Conservation (phyloP, 129 eudicot genomes). For the Flaveria trinervia region DNA sequence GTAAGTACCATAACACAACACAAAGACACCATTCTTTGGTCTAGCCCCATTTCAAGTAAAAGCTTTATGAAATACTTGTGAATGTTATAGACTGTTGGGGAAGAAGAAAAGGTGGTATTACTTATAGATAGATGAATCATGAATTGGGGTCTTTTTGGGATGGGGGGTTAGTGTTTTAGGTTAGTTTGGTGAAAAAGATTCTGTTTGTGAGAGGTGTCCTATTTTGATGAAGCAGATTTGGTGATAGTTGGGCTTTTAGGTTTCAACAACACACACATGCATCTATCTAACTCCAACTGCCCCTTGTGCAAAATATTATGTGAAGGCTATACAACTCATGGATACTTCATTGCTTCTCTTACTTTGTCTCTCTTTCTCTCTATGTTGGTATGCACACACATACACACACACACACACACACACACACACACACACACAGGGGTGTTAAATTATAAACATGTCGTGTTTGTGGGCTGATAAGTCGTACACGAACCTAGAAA, state of each 20-base stretch:
- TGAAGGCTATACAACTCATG: constrained; percentile 31
- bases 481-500: background rate
- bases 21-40: constrained; percentile 27
- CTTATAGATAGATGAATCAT: constrained; percentile 37
- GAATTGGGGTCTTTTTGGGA: background rate
- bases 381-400: background rate
- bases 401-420: background rate
- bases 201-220: constrained; percentile 21
- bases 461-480: background rate
- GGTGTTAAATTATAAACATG: background rate
- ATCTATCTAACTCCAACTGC: constrained; percentile 42
- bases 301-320: constrained; percentile 36
- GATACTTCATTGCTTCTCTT: constrained; percentile 20
- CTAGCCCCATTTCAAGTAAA: constrained; percentile 19
- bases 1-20: constrained; percentile 37
- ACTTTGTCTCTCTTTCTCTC: background rate
- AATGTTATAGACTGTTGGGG: constrained; percentile 23
- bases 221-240: constrained; percentile 30
- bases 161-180: constrained; percentile 43
- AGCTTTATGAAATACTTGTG: constrained; percentile 1
- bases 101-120: constrained; percentile 22
- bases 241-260: constrained; percentile 33
- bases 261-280: constrained; percentile 37
- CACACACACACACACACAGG: background rate
- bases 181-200: constrained; percentile 54